phyloP scores from a whole-genome alignment of 768 basidiomycete genomes.

The Boletus rubropictus region DNA sequence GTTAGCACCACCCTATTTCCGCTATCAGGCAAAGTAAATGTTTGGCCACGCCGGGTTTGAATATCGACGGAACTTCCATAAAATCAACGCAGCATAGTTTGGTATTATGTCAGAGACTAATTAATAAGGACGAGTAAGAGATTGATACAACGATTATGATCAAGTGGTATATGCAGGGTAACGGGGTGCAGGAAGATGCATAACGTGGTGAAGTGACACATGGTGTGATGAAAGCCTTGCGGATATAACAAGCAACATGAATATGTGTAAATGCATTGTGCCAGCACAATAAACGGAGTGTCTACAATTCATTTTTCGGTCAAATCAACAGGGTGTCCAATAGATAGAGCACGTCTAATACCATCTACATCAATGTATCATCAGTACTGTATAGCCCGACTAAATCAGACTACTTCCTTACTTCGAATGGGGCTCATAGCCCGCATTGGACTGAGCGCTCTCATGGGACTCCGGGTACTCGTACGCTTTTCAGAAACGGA shows the following conservation, averaged over 20 bases:
- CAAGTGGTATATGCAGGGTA: neutral
- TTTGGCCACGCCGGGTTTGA: neutral
- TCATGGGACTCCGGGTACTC: slow-evolving; percentile 13
- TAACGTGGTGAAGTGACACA: neutral
- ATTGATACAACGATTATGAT: neutral
- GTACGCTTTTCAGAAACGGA: neutral
- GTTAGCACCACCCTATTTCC: slow-evolving; percentile 11
- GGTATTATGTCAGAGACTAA: neutral
- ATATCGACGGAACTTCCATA: neutral
- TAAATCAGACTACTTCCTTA: slow-evolving; percentile 4
- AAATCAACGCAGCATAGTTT: neutral
- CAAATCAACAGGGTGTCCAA: slow-evolving; percentile 10
- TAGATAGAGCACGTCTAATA: slow-evolving; percentile 25
- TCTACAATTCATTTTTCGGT: slow-evolving; percentile 9
- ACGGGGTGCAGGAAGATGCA: neutral
- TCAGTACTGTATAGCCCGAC: slow-evolving; percentile 1
- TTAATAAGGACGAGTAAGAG: neutral
- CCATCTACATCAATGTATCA: slow-evolving; percentile 17
- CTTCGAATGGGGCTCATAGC: slow-evolving; percentile 25
- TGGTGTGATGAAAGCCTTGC: neutral
- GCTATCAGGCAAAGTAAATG: neutral
- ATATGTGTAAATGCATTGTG: neutral
- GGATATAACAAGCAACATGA: neutral
- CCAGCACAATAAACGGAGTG: neutral
- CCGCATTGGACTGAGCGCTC: slow-evolving; percentile 30